phyloP scores from a whole-genome alignment of 169 alveolate species.

The Plasmodium fragile region DNA sequence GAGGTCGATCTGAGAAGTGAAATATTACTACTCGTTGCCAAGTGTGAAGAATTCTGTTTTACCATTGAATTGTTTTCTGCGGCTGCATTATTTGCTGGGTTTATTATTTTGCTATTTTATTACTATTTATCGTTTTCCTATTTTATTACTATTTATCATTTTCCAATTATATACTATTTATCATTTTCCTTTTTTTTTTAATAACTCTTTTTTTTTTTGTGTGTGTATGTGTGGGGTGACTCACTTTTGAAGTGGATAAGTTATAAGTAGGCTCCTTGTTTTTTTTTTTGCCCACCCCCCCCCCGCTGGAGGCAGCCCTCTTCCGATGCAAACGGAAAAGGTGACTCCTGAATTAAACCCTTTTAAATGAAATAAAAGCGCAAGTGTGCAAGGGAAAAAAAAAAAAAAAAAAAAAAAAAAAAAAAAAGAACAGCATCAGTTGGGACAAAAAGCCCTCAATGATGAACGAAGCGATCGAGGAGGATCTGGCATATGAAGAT shows the following conservation, averaged over 20 bases:
- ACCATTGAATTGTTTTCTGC: not conserved
- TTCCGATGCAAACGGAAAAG: not conserved
- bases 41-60: not conserved
- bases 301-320: not conserved
- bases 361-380: not conserved
- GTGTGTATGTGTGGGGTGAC: too few species aligned
- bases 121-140: not conserved
- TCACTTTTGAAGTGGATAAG: too few species aligned
- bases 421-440: not conserved
- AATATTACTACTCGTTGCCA: not conserved
- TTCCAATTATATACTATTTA: not conserved
- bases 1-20: not conserved
- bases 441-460: not conserved
- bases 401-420: not conserved
- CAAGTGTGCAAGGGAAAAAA: not conserved
- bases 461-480: conserved; percentile 40
- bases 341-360: not conserved
- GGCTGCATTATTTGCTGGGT: not conserved
- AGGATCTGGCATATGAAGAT: conserved; percentile 50
- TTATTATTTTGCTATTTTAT: not conserved
- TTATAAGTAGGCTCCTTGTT: not conserved
- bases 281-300: not conserved
- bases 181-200: not conserved
- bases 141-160: not conserved
- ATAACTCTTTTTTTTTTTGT: not conserved